Evolutionary conservation across 2,329 filamentous ascomycete species (phyloP).

Genomic region (Celoporthe dispersa): DNA sequence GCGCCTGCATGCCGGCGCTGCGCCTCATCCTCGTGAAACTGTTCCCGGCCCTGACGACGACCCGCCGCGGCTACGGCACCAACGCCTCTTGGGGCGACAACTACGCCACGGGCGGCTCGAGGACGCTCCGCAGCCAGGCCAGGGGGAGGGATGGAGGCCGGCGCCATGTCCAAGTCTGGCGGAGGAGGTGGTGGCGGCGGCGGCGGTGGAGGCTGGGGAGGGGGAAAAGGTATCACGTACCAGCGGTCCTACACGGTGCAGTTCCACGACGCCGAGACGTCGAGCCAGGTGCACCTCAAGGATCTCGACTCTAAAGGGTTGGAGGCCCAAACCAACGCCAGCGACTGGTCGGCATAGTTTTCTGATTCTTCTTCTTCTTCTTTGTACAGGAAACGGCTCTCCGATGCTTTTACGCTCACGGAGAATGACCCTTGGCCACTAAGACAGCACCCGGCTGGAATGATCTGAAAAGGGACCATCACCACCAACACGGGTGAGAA

Average conservation of each 20-base stretch:
- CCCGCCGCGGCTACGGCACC: slow-evolving; percentile 16
- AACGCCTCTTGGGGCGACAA: slow-evolving; percentile 17
- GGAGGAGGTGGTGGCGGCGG: neutral
- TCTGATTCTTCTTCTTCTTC: slow-evolving; percentile 17
- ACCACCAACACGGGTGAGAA: neutral
- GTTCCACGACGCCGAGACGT: slow-evolving; percentile 30
- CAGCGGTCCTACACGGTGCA: slow-evolving; percentile 31
- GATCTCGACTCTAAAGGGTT: slow-evolving; percentile 30
- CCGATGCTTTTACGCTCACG: slow-evolving; percentile 20
- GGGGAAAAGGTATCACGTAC: slow-evolving; percentile 27
- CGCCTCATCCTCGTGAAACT: slow-evolving; percentile 37
- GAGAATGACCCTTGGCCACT: slow-evolving; percentile 9
- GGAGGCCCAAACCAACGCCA: slow-evolving; percentile 27
- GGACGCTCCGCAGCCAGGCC: slow-evolving; percentile 9
- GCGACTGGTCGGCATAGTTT: slow-evolving; percentile 27
- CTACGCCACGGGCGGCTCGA: slow-evolving; percentile 7
- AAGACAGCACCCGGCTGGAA: slow-evolving; percentile 5
- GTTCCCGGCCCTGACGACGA: slow-evolving; percentile 34
- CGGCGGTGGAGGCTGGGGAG: neutral
- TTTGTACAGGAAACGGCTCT: slow-evolving; percentile 27
- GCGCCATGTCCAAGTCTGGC: neutral
- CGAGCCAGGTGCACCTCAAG: slow-evolving; percentile 31
- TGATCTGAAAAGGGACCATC: neutral
- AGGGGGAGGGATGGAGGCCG: neutral
- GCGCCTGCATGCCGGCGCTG: slow-evolving; percentile 40